Percentiles rank a stretch among this genome's conserved stretches.
phyloP scores from a whole-genome alignment of 495 filamentous ascomycete genomes.

The Parmelia sp. region DNA sequence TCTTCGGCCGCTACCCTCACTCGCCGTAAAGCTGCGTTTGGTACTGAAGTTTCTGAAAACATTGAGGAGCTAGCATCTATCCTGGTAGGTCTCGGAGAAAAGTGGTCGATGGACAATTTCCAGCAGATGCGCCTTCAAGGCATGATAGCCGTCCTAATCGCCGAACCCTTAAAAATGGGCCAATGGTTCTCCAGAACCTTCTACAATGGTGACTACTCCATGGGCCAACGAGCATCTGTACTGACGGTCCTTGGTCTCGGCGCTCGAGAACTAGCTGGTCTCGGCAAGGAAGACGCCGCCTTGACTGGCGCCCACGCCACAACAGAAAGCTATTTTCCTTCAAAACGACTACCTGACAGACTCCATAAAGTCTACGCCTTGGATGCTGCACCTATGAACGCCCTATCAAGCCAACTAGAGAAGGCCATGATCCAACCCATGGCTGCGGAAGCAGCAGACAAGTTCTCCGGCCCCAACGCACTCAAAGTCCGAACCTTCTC shows the following conservation, averaged over 20 bases:
- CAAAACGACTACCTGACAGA: slow-evolving; percentile 58
- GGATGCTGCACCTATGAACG: slow-evolving; percentile 46
- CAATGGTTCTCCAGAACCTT: slow-evolving; percentile 78
- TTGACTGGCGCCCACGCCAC: slow-evolving; percentile 35
- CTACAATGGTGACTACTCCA: slow-evolving; percentile 85
- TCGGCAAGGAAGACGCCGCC: slow-evolving; percentile 55
- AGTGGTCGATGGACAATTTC: slow-evolving; percentile 69
- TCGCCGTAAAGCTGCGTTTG: slow-evolving; percentile 79
- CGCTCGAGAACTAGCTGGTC: slow-evolving; percentile 82
- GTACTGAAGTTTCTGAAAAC: slow-evolving; percentile 79
- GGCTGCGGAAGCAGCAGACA: slow-evolving; percentile 58
- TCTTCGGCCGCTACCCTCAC: slow-evolving; percentile 71
- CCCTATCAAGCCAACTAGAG: slow-evolving; percentile 51
- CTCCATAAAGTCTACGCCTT: slow-evolving; percentile 45
- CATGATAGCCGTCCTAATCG: slow-evolving; percentile 75
- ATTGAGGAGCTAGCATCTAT: slow-evolving; percentile 70
- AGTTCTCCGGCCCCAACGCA: slow-evolving; percentile 66
- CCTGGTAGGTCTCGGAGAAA: slow-evolving; percentile 74
- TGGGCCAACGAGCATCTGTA: slow-evolving; percentile 72
- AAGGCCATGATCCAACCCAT: slow-evolving; percentile 67
- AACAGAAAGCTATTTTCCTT: slow-evolving; percentile 57
- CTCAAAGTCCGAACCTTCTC: slow-evolving; percentile 81
- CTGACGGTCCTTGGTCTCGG: slow-evolving; percentile 75
- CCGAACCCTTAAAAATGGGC: slow-evolving; percentile 69
- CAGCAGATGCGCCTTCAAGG: slow-evolving; percentile 69